Base-by-base conservation (phyloP, 345 rosid species). In the Ailanthus altissimus region DNA sequence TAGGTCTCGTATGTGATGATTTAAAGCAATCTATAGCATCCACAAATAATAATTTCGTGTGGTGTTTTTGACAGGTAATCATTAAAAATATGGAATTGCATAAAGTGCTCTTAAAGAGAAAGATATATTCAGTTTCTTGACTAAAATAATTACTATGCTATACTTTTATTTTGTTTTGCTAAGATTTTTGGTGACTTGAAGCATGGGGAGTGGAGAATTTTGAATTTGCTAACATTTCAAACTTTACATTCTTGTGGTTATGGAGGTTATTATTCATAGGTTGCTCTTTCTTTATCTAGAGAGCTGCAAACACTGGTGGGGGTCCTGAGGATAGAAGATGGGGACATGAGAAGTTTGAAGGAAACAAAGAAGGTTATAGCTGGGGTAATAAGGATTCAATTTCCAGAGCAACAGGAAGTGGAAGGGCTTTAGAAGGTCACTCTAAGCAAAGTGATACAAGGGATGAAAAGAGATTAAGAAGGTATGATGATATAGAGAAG, bases 231-330 rank as follows among this genome's bases (percentile, higher is more conserved):
- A 75, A 0, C 9, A 53, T 66, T 53, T 56, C n/a, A 42, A 67
- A 75, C 7, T 75, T 28, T 51, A 28, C 5, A 2, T 45, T n/a
- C 42, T 11, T 49, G 5, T 65, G 28, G 8, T 15, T 60, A 3
- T 66, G 76, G 67, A 59, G 28, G 21, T 78, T 5, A 70, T 59
- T 66, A 49, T 72, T 59, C 61, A 50, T 78, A 10, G n/a, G 25
- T 75, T 64, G n/a, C 73, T 58, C 63, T 57, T 77, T 77, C 56
- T 66, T 61, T 77, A 15, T 74, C 70, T 84, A 89, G 97, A 90
- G 93, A 89, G 97, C 94, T 78, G 97, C 93, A 74, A 90, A 90
- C 82, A 92, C 92, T 0, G 94, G 93, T 38, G 88, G 98, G 92
- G 97, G 97, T 83, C 85, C 84, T 81, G 81, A 89, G 78, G 97